A percentile compares a stretch with the other conserved stretches of the same genome.
Evolutionary conservation across 306 rosid genomes (phyloP).

Genomic region (Trichosanthes cucumerina): DNA sequence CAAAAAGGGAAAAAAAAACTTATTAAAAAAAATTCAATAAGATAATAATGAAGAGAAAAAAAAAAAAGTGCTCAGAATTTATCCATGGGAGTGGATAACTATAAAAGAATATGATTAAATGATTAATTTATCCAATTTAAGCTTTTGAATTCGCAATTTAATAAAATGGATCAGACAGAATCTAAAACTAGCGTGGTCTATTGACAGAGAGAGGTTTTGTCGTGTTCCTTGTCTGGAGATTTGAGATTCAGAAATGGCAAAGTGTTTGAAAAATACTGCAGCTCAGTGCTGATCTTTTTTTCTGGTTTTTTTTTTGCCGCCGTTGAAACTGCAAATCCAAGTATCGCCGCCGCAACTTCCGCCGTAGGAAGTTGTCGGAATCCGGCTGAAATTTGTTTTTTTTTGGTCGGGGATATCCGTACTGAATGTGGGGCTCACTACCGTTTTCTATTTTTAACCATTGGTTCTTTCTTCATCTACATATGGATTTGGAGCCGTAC

Average conservation of each 20-base stretch:
- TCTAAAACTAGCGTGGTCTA: neutral
- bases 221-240: neutral
- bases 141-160: neutral
- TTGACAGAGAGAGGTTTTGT: neutral
- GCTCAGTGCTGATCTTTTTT: too few relatives aligned
- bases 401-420: neutral
- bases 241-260: neutral
- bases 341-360: too few relatives aligned
- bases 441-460: neutral
- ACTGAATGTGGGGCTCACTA: neutral
- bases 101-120: neutral
- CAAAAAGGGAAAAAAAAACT: neutral
- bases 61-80: neutral
- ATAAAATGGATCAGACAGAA: neutral
- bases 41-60: neutral
- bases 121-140: neutral
- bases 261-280: too few relatives aligned
- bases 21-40: neutral
- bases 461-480: neutral
- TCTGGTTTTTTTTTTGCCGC: too few relatives aligned
- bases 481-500: neutral
- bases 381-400: neutral
- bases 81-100: neutral
- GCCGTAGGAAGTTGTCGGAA: neutral
- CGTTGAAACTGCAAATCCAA: too few relatives aligned